Percentiles rank a stretch among this genome's conserved stretches.
These are phyloP conservation scores for Halenospora varia DNA, from an alignment of 495 filamentous ascomycete species.

Conservation along the genomic window DNA sequence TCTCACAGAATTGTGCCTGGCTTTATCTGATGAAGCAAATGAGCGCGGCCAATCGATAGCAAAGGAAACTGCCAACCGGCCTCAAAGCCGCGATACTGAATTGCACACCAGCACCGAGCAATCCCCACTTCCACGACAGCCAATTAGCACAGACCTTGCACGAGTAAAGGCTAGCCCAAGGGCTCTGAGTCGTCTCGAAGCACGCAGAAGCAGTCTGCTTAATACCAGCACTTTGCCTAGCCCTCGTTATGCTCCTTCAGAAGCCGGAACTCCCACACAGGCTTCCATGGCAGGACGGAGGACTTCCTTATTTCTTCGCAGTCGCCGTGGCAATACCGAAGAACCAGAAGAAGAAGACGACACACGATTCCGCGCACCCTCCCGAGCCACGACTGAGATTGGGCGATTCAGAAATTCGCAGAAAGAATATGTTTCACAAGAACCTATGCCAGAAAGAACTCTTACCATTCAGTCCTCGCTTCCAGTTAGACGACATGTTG, in stretches of 20 bases:
- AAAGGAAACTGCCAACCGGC: constrained; percentile 20
- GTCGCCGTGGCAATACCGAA: constrained; percentile 41
- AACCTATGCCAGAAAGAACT: constrained; percentile 19
- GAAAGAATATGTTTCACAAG: constrained; percentile 21
- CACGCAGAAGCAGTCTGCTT: constrained; percentile 61
- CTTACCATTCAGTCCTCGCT: constrained; percentile 19
- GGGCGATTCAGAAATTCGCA: constrained; percentile 26
- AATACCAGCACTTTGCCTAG: constrained; percentile 27
- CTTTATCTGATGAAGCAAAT: constrained; percentile 59
- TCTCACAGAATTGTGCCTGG: constrained; percentile 87
- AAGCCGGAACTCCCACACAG: constrained; percentile 23
- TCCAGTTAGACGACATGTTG: constrained; percentile 24
- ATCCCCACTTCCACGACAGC: constrained; percentile 29
- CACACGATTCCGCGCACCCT: constrained; percentile 46
- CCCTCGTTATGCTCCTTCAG: constrained; percentile 25
- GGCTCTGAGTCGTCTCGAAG: constrained; percentile 66
- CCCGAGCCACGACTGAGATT: constrained; percentile 55
- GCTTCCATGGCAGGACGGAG: constrained; percentile 32
- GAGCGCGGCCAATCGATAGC: constrained; percentile 11
- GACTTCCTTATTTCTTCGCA: constrained; percentile 40
- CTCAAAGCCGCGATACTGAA: constrained; percentile 26
- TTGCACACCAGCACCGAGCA: constrained; percentile 4
- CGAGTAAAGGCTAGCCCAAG: constrained; percentile 50
- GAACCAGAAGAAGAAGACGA: constrained; percentile 41
- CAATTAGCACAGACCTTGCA: constrained; percentile 42